These are phyloP conservation scores for Botrytis fragariae DNA, from an alignment of 2,329 filamentous ascomycete genomes.

Conservation along the genomic window DNA sequence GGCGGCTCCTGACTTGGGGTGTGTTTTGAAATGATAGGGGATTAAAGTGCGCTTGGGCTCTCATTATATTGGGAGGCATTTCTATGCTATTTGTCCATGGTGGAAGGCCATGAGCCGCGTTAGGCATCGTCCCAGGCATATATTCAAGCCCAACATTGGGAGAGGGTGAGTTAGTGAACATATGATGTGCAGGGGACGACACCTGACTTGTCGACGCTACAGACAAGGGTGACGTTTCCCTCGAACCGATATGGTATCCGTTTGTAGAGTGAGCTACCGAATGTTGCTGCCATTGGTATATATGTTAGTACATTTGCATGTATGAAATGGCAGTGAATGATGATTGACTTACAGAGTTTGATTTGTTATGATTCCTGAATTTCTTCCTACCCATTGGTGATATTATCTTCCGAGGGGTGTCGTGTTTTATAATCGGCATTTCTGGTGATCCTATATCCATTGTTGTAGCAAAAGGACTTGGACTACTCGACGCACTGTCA, in stretches of 20 bases:
- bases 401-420: constrained; percentile 35
- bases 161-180: constrained; percentile 47
- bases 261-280: constrained; percentile 52
- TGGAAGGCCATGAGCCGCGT: constrained; percentile 27
- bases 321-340: background rate
- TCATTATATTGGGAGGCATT: constrained; percentile 25
- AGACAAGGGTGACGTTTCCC: constrained; percentile 55
- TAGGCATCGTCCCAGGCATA: constrained; percentile 38
- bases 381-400: constrained; percentile 32
- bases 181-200: constrained; percentile 47
- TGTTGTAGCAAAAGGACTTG: constrained; percentile 41
- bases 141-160: constrained; percentile 45
- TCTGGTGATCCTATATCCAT: constrained; percentile 43
- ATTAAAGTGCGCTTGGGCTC: constrained; percentile 22
- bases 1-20: constrained; percentile 28
- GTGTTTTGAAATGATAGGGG: constrained; percentile 27
- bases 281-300: constrained; percentile 47
- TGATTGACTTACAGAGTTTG: constrained; percentile 43
- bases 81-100: constrained; percentile 41
- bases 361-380: constrained; percentile 42
- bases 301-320: constrained; percentile 11
- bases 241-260: constrained; percentile 48
- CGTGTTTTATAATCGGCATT: constrained; percentile 44
- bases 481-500: constrained; percentile 57
- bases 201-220: constrained; percentile 51